Percentiles rank a stretch among this genome's conserved stretches.
Conservation (phyloP, 352 stramenopile genomes). For the Phytophthora brassicae region DNA sequence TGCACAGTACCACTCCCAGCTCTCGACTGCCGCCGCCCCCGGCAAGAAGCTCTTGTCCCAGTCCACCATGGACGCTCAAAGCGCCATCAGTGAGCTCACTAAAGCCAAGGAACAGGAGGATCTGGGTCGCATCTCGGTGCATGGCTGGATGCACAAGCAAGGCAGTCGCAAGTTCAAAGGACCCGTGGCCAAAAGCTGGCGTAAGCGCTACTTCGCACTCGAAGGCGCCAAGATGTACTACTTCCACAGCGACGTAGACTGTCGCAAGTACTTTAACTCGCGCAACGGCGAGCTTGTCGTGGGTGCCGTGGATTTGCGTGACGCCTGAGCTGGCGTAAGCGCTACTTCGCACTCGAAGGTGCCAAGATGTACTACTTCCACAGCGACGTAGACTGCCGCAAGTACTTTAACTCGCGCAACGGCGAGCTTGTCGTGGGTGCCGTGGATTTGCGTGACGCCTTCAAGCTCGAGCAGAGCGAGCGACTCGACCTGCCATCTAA, state of each 20-base stretch:
- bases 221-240: slow-evolving; percentile 88
- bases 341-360: slow-evolving; percentile 82
- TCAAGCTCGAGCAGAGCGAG: slow-evolving; percentile 79
- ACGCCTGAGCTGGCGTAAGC: slow-evolving; percentile 80
- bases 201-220: slow-evolving; percentile 82
- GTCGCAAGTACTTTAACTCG: slow-evolving; percentile 85
- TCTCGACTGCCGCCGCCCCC: slow-evolving; percentile 21
- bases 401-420: slow-evolving; percentile 85
- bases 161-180: slow-evolving; percentile 81
- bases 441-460: slow-evolving; percentile 73
- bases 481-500: slow-evolving; percentile 66
- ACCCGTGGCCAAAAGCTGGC: slow-evolving; percentile 77
- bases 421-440: slow-evolving; percentile 73
- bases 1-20: slow-evolving; percentile 33
- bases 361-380: slow-evolving; percentile 90
- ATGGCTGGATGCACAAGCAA: slow-evolving; percentile 88
- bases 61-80: slow-evolving; percentile 49
- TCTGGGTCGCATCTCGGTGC: slow-evolving; percentile 68
- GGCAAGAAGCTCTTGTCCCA: slow-evolving; percentile 36
- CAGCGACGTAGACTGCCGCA: slow-evolving; percentile 77
- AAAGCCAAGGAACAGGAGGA: slow-evolving; percentile 48
- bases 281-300: slow-evolving; percentile 76
- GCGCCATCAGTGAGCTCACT: slow-evolving; percentile 67
- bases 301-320: slow-evolving; percentile 75
- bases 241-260: slow-evolving; percentile 84